Evolutionary conservation across 2,329 filamentous ascomycete genomes (phyloP).

Genomic region (Saccharata proteae): DNA sequence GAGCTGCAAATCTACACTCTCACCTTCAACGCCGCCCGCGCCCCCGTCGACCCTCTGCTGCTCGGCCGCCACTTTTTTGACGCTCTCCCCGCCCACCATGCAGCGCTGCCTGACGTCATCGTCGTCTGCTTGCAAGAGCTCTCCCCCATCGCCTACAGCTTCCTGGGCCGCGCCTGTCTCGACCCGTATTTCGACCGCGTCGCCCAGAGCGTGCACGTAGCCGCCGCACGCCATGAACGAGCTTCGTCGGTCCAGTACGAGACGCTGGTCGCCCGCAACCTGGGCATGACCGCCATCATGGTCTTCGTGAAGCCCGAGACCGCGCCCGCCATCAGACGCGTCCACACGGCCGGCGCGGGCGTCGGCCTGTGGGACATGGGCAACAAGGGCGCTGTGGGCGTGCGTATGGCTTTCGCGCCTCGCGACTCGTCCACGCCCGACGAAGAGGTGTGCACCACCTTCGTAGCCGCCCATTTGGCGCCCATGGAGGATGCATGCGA

Average conservation of each 20-base stretch:
- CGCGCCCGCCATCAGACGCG: conserved; percentile 44
- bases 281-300: conserved; percentile 84
- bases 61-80: conserved; percentile 32
- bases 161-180: conserved; percentile 73
- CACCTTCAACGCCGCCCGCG: conserved; percentile 81
- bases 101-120: conserved; percentile 53
- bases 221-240: conserved; percentile 38
- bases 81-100: conserved; percentile 19
- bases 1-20: conserved; percentile 60
- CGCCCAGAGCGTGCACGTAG: conserved; percentile 58
- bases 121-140: conserved; percentile 73
- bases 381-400: conserved; percentile 85
- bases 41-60: conserved; percentile 58
- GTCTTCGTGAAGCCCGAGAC: conserved; percentile 60
- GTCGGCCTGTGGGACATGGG: conserved; percentile 82
- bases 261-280: conserved; percentile 57
- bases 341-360: conserved; percentile 73
- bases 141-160: conserved; percentile 70
- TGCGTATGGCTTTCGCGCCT: conserved; percentile 55
- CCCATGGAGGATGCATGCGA: conserved; percentile 71
- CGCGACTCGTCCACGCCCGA: too few species aligned
- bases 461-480: conserved; percentile 78
- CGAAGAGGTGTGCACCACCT: conserved; percentile 54
- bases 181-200: conserved; percentile 64
- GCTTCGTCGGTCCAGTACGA: too few species aligned